Evolutionary conservation across 1,284 basidiomycete species (phyloP), one percentile per base, ranked within the genome.

Genomic region (Sporisorium scitamineum): DNA sequence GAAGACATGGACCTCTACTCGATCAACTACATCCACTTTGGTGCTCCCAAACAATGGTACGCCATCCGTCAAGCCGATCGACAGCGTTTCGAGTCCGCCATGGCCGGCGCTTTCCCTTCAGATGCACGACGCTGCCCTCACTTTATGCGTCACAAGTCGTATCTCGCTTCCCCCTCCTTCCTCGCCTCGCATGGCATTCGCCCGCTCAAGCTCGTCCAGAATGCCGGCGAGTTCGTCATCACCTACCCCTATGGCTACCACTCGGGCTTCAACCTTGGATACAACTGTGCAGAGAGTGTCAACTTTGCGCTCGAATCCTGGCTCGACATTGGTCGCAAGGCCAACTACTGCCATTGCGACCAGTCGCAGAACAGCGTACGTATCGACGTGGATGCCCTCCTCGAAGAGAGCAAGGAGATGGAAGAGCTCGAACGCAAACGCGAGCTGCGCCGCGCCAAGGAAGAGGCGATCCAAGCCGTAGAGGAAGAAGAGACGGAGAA

Each of bases 11-110:
- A 98, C 84, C 89, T 99, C 3, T 97, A 96, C 87, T 96, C 94
- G 61, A 99, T 99, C 88, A 99, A 98, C 86, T 98, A 97, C 84
- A 95, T 99, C 70, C 96, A 99, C 86, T 99, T 98, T 84, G 96
- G 96, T 3, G 95, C 96, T 0, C 95, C 95, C 1, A 99, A 90
- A 82, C 89, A 93, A 84, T 99, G 97, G 96, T 99, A 99, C 86
- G 91, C 95, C 0, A 90, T 98, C 32, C 95, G 95, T 9, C 96
- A 98, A 89, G 32, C 90, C 92, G 76, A 92, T 93, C 5, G 87
- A 88, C 61, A 78, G 61, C 79, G 84, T 16, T 85, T 85, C 72
- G 84, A 85, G 65, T 80, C 79, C n/a, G 78, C 80, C 37, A 82
- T 85, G 78, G 79, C 79, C 3, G 74, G 73, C 18, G 78, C 81